Evolutionary conservation across 2,329 filamentous ascomycete species (phyloP).

Genomic region (Coniochaeta ligniaria): DNA sequence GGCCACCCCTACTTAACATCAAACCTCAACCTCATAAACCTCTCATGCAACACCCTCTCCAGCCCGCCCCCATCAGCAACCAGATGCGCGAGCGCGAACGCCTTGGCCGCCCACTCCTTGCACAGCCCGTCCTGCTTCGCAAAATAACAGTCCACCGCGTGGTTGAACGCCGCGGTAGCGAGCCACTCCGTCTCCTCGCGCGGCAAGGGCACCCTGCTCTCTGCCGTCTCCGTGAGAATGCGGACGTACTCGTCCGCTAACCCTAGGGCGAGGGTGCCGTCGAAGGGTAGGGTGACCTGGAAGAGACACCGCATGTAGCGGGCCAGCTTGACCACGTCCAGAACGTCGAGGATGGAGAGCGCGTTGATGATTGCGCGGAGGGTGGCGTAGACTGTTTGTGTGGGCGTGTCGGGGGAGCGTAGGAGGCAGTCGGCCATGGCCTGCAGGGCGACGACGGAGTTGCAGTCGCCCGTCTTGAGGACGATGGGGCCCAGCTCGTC

Average conservation of each 20-base stretch:
- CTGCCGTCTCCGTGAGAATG: not conserved
- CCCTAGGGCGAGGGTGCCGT: constrained; percentile 47
- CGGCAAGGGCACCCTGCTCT: constrained; percentile 35
- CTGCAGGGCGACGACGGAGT: constrained; percentile 43
- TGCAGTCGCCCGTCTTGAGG: constrained; percentile 35
- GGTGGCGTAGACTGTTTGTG: constrained; percentile 39
- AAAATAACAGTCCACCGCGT: constrained; percentile 59
- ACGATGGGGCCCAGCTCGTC: constrained; percentile 57
- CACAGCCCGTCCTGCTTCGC: constrained; percentile 46
- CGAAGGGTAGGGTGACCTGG: constrained; percentile 53
- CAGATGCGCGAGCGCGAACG: constrained; percentile 54
- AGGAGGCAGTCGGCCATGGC: constrained; percentile 61
- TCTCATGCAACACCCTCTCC: constrained; percentile 34
- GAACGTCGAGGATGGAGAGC: constrained; percentile 49
- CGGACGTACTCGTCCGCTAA: constrained; percentile 53
- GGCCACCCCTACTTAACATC: constrained; percentile 4
- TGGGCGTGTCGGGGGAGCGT: not conserved
- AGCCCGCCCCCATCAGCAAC: constrained; percentile 45
- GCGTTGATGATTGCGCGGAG: constrained; percentile 65
- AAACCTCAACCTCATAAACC: constrained; percentile 32
- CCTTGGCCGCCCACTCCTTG: constrained; percentile 54
- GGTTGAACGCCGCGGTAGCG: constrained; percentile 62
- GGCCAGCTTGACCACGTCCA: constrained; percentile 54
- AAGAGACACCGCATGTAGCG: constrained; percentile 77
- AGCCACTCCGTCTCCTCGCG: constrained; percentile 68